Conservation (phyloP, 495 filamentous ascomycete species). For the Amphirosellinia nigrospora region DNA sequence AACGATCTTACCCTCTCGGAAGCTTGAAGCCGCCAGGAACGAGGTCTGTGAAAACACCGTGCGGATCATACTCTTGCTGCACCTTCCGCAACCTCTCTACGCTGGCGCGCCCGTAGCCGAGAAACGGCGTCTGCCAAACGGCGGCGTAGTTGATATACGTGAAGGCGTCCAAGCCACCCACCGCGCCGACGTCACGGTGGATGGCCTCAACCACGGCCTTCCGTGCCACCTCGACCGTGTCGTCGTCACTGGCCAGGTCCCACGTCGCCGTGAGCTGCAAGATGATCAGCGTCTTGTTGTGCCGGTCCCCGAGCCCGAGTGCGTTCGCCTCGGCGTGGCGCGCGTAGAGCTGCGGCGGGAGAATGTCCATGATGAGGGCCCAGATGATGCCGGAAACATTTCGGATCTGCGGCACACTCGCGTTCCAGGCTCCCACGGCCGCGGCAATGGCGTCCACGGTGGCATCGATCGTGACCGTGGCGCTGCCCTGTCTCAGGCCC, state of each 20-base stretch:
- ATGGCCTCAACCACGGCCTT: constrained; percentile 19
- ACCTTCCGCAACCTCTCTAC: constrained; percentile 42
- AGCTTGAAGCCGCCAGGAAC: constrained; percentile 43
- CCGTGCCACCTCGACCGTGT: constrained; percentile 10
- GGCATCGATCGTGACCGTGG: constrained; percentile 20
- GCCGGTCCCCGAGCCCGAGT: constrained; percentile 47
- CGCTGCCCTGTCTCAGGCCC: constrained; percentile 12
- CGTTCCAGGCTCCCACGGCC: constrained; percentile 30
- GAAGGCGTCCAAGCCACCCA: constrained; percentile 33
- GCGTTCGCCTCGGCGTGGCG: constrained; percentile 51
- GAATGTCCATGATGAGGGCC: constrained; percentile 42
- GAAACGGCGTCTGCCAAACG: constrained; percentile 46
- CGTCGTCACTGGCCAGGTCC: constrained; percentile 14
- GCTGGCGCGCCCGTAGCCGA: constrained; percentile 52
- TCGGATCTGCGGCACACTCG: constrained; percentile 12
- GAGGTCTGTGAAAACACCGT: constrained; percentile 49
- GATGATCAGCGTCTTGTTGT: constrained; percentile 31
- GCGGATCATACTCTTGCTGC: constrained; percentile 51
- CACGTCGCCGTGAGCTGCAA: constrained; percentile 8
- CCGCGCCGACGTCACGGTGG: neutral
- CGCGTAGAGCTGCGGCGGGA: constrained; percentile 52
- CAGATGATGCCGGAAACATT: constrained; percentile 20
- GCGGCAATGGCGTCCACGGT: constrained; percentile 28
- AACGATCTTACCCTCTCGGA: constrained; percentile 12
- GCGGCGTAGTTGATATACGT: constrained; percentile 48